A percentile compares a stretch with the other conserved stretches of the same genome.
Evolutionary conservation across 352 stramenopile genomes (phyloP).

Genomic region (Phytophthora cactorum): DNA sequence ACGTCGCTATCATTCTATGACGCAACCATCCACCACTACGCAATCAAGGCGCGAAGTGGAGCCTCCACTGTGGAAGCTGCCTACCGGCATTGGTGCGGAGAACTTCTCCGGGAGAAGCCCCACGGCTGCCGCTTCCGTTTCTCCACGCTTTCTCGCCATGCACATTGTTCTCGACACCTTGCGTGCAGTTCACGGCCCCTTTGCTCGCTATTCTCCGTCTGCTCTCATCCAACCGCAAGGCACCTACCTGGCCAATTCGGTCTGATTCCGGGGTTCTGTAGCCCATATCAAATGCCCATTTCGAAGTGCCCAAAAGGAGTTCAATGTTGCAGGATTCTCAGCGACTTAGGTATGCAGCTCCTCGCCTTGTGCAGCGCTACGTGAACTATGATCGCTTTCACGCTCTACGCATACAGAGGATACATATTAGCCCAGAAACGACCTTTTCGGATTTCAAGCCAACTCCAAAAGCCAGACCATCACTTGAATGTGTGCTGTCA

Average conservation of each 20-base stretch:
- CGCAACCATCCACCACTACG: constrained; percentile 16
- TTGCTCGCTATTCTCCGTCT: neutral
- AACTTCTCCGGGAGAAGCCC: neutral
- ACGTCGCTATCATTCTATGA: neutral
- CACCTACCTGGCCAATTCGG: constrained; percentile 12
- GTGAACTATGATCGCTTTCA: neutral
- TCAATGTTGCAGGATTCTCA: neutral
- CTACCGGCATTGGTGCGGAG: neutral
- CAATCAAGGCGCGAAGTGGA: constrained; percentile 15
- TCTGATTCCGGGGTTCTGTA: constrained; percentile 2
- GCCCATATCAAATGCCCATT: neutral
- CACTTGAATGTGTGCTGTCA: no score
- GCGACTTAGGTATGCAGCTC: neutral
- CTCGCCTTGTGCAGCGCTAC: no score
- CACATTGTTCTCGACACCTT: constrained; percentile 6
- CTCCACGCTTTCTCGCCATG: neutral
- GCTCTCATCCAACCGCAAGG: constrained; percentile 7
- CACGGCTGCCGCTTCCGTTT: neutral
- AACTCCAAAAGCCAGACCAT: neutral
- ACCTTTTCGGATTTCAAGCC: neutral
- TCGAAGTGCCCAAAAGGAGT: neutral
- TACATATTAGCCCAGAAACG: neutral
- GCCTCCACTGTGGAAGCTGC: neutral
- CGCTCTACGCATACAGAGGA: neutral
- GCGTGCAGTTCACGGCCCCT: neutral